A percentile compares a stretch with the other conserved stretches of the same genome.
phyloP scores from a whole-genome alignment of 768 basidiomycete genomes.

The Artomyces pyxidatus region DNA sequence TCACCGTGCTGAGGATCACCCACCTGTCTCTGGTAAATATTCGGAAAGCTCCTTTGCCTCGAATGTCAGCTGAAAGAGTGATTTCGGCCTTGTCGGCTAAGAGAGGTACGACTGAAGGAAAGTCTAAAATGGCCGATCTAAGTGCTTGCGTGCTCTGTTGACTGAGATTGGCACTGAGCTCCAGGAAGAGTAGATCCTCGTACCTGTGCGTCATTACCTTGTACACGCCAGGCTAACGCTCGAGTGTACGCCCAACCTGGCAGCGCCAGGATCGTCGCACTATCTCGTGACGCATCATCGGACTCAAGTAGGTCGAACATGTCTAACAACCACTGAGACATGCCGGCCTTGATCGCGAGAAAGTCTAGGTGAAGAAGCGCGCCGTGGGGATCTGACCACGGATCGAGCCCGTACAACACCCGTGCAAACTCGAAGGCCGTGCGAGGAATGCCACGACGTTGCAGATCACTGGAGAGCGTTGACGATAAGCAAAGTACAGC shows the following conservation, averaged over 20 bases:
- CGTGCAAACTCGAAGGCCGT: constrained; percentile 89
- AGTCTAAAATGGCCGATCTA: constrained; percentile 62
- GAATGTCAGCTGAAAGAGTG: constrained; percentile 45
- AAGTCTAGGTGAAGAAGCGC: constrained; percentile 77
- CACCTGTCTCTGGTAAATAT: constrained; percentile 64
- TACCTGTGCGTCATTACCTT: background rate
- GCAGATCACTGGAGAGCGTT: constrained; percentile 51
- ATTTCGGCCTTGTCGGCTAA: constrained; percentile 84
- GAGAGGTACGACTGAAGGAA: constrained; percentile 75
- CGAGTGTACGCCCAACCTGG: constrained; percentile 75
- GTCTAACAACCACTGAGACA: constrained; percentile 75
- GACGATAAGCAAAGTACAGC: background rate
- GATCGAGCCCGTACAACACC: constrained; percentile 80
- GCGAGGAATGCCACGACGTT: constrained; percentile 81
- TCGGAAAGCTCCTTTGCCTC: constrained; percentile 55
- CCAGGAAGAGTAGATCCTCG: background rate
- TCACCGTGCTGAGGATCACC: constrained; percentile 14
- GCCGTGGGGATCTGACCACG: constrained; percentile 85
- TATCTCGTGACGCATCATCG: constrained; percentile 29
- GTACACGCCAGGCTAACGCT: constrained; percentile 56
- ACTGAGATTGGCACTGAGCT: constrained; percentile 21
- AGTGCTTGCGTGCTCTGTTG: constrained; percentile 60
- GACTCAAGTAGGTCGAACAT: constrained; percentile 43
- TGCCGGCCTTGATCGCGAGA: constrained; percentile 72
- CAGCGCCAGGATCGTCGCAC: constrained; percentile 32